Evolutionary conservation across 768 basidiomycete genomes (phyloP).

Genomic region (Tulasnella sp.): DNA sequence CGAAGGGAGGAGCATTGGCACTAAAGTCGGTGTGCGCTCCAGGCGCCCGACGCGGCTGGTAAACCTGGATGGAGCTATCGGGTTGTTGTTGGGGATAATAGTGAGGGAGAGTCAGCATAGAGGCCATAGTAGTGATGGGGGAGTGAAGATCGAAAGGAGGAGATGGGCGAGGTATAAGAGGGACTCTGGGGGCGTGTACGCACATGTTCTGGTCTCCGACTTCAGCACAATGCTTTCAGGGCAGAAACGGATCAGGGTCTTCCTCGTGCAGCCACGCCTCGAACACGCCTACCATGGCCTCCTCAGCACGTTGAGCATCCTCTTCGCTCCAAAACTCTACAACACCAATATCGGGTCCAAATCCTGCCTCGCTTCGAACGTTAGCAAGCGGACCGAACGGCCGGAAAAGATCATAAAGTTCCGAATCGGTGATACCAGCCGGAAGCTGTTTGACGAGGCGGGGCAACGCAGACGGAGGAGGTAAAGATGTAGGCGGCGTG

Average conservation of each 20-base stretch:
- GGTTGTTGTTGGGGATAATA: background rate
- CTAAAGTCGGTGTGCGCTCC: conserved; percentile 55
- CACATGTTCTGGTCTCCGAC: conserved; percentile 72
- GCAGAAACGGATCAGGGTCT: background rate
- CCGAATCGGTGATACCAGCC: conserved; percentile 48
- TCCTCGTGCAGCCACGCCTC: background rate
- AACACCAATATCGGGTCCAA: conserved; percentile 65
- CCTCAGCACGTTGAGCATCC: conserved; percentile 67
- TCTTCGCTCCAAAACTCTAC: conserved; percentile 84
- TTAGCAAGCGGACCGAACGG: conserved; percentile 77
- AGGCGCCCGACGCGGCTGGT: conserved; percentile 50
- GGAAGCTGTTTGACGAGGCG: conserved; percentile 82
- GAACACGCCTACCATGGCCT: conserved; percentile 37
- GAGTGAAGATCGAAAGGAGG: background rate
- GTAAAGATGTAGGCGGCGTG: conserved; percentile 58
- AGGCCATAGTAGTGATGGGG: background rate
- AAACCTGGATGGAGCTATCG: conserved; percentile 48
- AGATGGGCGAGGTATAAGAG: background rate
- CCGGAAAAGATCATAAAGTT: conserved; percentile 76
- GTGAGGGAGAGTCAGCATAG: background rate
- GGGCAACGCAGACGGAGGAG: conserved; percentile 64
- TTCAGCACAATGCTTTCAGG: conserved; percentile 51
- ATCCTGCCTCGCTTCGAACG: conserved; percentile 55
- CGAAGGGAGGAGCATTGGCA: conserved; percentile 60
- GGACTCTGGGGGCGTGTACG: background rate